Base-by-base conservation (phyloP, 345 rosid genomes). In the Euphorbia pulcherrima region DNA sequence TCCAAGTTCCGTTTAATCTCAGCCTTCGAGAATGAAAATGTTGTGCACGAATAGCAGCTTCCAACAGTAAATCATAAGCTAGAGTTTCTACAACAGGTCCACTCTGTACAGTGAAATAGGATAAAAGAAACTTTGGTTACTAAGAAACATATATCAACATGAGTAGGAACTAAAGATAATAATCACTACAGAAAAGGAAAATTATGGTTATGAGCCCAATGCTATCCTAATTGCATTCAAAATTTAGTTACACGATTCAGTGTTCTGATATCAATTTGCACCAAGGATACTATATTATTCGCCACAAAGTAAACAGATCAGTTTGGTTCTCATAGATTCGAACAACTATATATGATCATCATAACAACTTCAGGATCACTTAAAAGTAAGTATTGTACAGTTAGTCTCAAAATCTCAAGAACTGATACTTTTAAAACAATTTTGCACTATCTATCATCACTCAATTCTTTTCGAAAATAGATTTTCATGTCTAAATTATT, bases 1-100 rank as follows among this genome's bases (percentile, higher is more conserved):
- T 75, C 79, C 79, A 75, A 60, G 68, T 53, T 60, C 79, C 79
- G 53, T 61, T 56, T 11, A 75, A 61, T 62, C 71, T 67, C 72
- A 75, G 67, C 26, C 68, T 75, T 53, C 69, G 72, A 14, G 79
- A 67, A 61, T 71, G 72, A 60, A 75, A 75, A 75, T 60, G 51
- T 48, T 75, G 79, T 39, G 75, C 72, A 52, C 65, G 79, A 72
- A 75, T 75, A 11, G 79, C 67, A 60, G 79, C 75, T 72, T 75
- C 79, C 68, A 75, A 39, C 33, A 75, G 71, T 55, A 75, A 54
- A 61, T 75, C 72, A 17, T 75, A 75, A 37, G 79, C 79, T 55
- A 75, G 62, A n/a, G 79, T 75, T 71, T 75, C 79, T 20, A 67
- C 79, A 47, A 71, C 75, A 33, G 72, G 75, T 18, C 69, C 79